phyloP scores from a whole-genome alignment of 805 yeast genomes.

The Kodamaea laetipori region DNA sequence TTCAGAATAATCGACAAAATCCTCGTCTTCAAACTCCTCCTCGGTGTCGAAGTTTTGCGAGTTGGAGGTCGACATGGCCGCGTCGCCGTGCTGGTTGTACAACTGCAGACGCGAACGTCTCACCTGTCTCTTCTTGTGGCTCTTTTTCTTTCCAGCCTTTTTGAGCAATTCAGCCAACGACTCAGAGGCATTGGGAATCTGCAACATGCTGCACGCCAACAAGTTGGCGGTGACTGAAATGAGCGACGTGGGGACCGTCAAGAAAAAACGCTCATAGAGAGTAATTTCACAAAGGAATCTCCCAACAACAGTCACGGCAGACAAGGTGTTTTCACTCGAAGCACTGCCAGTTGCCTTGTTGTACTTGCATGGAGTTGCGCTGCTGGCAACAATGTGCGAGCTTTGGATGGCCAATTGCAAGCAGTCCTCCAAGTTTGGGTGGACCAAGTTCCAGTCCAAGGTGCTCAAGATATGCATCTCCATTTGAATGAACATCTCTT shows the following conservation, averaged over 20 bases:
- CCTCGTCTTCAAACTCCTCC: constrained; percentile 7
- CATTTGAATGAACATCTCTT: constrained; percentile 52
- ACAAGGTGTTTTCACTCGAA: constrained; percentile 22
- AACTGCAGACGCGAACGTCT: constrained; percentile 9
- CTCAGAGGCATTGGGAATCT: constrained; percentile 46
- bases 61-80: not conserved
- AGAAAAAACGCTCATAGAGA: constrained; percentile 50
- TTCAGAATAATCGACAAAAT: constrained; percentile 9
- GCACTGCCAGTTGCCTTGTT: constrained; percentile 16
- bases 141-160: constrained; percentile 11
- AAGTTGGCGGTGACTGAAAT: constrained; percentile 52
- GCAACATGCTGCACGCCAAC: constrained; percentile 56
- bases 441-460: constrained; percentile 48
- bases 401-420: constrained; percentile 43
- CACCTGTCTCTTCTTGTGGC: constrained; percentile 7
- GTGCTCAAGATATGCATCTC: constrained; percentile 45
- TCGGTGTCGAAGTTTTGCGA: constrained; percentile 1
- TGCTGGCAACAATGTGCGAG: constrained; percentile 22
- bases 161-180: constrained; percentile 29
- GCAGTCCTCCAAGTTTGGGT: constrained; percentile 55
- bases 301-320: constrained; percentile 57
- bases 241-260: constrained; percentile 48
- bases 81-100: constrained; percentile 4
- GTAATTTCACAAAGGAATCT: constrained; percentile 58
- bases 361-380: constrained; percentile 30